These are phyloP conservation scores for Verticillium dahliae DNA, from an alignment of 2,329 filamentous ascomycete genomes.

Conservation along the genomic window DNA sequence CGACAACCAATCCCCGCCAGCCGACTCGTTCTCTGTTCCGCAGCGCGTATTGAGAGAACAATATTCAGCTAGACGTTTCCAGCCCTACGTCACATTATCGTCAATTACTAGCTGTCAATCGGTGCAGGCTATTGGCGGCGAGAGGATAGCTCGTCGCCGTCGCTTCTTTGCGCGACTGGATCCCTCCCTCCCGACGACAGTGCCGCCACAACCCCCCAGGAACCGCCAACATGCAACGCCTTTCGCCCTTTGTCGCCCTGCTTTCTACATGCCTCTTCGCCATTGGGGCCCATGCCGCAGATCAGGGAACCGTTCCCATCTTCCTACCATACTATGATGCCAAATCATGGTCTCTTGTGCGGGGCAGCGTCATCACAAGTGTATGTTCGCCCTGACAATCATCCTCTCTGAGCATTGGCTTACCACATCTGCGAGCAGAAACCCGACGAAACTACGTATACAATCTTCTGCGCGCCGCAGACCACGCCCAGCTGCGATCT, in stretches of 20 bases:
- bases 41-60: neutral
- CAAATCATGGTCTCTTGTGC: slow-evolving; percentile 35
- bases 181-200: neutral
- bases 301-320: slow-evolving; percentile 32
- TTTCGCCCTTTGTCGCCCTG: slow-evolving; percentile 15
- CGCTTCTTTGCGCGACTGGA: neutral
- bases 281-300: slow-evolving; percentile 6
- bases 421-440: slow-evolving; percentile 21
- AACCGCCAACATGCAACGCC: slow-evolving; percentile 6
- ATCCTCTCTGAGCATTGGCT: neutral
- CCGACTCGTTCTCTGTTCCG: neutral
- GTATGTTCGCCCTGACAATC: slow-evolving; percentile 19
- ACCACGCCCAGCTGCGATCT: slow-evolving; percentile 34
- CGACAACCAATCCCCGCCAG: neutral
- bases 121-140: neutral
- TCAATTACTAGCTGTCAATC: neutral
- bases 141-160: neutral
- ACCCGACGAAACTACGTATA: slow-evolving; percentile 34
- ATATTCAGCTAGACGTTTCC: neutral
- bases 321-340: slow-evolving; percentile 36
- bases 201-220: neutral
- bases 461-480: slow-evolving; percentile 39
- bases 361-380: slow-evolving; percentile 37
- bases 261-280: slow-evolving; percentile 15
- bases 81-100: neutral